A percentile compares a stretch with the other conserved stretches of the same genome.
Evolutionary conservation across 768 basidiomycete genomes (phyloP).

Genomic region (Amanita pallidorosea): DNA sequence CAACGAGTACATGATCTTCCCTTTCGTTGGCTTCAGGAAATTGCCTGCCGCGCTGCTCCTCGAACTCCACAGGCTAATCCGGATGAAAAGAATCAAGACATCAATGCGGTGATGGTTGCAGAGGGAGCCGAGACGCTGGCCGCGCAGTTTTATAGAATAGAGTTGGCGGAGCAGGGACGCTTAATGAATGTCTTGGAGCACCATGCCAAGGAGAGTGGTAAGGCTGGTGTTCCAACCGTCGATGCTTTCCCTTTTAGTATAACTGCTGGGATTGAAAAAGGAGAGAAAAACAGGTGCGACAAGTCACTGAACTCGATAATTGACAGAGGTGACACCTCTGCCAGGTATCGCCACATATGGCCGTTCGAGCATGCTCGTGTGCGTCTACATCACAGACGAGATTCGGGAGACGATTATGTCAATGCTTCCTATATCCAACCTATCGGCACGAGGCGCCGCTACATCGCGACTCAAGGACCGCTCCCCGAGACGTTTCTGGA

Average conservation of each 20-base stretch:
- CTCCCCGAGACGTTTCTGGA: conserved; percentile 81
- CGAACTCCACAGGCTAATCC: conserved; percentile 11
- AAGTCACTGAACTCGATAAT: not conserved
- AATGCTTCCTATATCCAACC: conserved; percentile 94
- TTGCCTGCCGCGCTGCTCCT: conserved; percentile 43
- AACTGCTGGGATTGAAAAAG: conserved; percentile 92
- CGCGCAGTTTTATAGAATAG: conserved; percentile 89
- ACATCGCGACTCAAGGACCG: conserved; percentile 96
- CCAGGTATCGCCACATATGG: conserved; percentile 93
- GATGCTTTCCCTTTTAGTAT: conserved; percentile 76
- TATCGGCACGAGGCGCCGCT: conserved; percentile 66
- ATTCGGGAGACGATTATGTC: conserved; percentile 69
- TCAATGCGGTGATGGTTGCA: conserved; percentile 32
- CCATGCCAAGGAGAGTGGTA: conserved; percentile 56
- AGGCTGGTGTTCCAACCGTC: conserved; percentile 8
- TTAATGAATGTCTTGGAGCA: conserved; percentile 89
- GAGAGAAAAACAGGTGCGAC: conserved; percentile 77
- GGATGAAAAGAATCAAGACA: conserved; percentile 17
- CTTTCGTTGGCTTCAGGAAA: conserved; percentile 66
- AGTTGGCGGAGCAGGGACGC: conserved; percentile 81
- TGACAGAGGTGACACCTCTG: not conserved
- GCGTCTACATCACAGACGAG: conserved; percentile 35
- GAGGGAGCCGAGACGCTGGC: conserved; percentile 75
- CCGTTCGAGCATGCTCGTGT: conserved; percentile 95
- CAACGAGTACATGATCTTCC: conserved; percentile 66